A percentile compares a stretch with the other conserved stretches of the same genome.
Evolutionary conservation across 164 flowering plant genomes (phyloP).

Genomic region (Taxillus chinensis): DNA sequence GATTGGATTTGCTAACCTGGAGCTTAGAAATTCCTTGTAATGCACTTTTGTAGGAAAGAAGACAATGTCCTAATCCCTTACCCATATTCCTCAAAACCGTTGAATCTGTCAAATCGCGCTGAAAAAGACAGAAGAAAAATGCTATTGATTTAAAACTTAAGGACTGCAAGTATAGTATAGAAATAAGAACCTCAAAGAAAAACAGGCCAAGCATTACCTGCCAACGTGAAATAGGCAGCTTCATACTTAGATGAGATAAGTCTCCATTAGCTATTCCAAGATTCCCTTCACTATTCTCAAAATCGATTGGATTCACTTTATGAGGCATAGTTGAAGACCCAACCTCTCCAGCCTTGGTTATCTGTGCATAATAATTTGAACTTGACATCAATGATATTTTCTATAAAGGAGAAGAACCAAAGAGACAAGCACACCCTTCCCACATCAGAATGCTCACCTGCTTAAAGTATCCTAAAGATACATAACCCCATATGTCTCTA

Average conservation of each 20-base stretch:
- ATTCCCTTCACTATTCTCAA: slow-evolving; percentile 98
- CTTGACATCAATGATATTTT: not conserved
- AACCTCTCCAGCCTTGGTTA: slow-evolving; percentile 88
- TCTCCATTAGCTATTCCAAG: slow-evolving; percentile 69
- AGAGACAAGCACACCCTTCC: not conserved
- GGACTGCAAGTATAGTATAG: not conserved
- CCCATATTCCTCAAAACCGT: slow-evolving; percentile 94
- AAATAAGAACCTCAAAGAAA: not conserved
- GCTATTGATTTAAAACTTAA: not conserved
- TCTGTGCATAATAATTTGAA: slow-evolving; percentile 30
- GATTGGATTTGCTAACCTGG: slow-evolving; percentile 40
- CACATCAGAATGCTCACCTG: slow-evolving; percentile 43
- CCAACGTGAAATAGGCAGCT: slow-evolving; percentile 91
- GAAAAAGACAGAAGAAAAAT: slow-evolving; percentile 15
- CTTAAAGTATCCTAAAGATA: slow-evolving; percentile 79
- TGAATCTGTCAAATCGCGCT: slow-evolving; percentile 98
- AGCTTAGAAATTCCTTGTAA: slow-evolving; percentile 81
- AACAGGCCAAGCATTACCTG: slow-evolving; percentile 39
- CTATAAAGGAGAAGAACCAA: not conserved
- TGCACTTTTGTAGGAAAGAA: slow-evolving; percentile 85
- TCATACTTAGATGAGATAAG: slow-evolving; percentile 61
- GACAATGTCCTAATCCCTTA: slow-evolving; percentile 77
- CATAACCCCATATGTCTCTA: slow-evolving; percentile 81
- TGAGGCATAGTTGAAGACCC: slow-evolving; percentile 99
- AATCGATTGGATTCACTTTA: slow-evolving; percentile 98